Evolutionary conservation across 2,329 filamentous ascomycete species (phyloP).

Genomic region (Blastomyces gilchristii): DNA sequence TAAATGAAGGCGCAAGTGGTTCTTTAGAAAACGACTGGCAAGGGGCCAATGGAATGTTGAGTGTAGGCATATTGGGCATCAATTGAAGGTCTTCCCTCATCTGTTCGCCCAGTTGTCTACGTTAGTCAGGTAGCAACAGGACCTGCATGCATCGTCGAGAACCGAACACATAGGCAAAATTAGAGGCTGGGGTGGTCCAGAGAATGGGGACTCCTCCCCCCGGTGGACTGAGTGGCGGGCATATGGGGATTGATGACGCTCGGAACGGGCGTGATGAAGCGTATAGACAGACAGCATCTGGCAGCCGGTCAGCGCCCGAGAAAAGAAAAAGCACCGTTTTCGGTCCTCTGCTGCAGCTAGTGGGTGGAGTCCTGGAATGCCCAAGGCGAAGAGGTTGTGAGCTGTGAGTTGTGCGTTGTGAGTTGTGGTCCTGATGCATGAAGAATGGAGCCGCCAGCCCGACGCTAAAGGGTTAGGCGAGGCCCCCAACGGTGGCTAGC

Average conservation of each 20-base stretch:
- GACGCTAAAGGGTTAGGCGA: constrained; percentile 1
- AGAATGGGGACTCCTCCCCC: neutral
- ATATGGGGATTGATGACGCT: neutral
- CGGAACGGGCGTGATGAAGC: neutral
- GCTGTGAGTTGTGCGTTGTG: neutral
- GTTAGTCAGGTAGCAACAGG: constrained; percentile 15
- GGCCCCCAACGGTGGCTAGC: neutral
- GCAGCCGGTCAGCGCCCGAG: neutral
- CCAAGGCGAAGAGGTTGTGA: constrained; percentile 4
- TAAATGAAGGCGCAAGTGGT: constrained; percentile 4
- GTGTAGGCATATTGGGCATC: constrained; percentile 13
- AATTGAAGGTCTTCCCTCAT: constrained; percentile 9
- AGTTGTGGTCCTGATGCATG: neutral
- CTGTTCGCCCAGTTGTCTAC: constrained; percentile 5
- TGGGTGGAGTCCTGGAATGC: neutral
- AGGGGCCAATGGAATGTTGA: constrained; percentile 12
- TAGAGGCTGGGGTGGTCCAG: neutral
- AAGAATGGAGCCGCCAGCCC: neutral
- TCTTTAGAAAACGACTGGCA: constrained; percentile 6
- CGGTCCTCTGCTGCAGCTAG: neutral
- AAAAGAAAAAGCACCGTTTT: neutral
- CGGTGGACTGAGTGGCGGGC: neutral
- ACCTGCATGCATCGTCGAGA: constrained; percentile 5
- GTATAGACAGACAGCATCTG: constrained; percentile 2
- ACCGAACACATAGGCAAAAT: constrained; percentile 2